Conservation (phyloP, 2,329 filamentous ascomycete species). For the Tolypocladium cylindrosporum region DNA sequence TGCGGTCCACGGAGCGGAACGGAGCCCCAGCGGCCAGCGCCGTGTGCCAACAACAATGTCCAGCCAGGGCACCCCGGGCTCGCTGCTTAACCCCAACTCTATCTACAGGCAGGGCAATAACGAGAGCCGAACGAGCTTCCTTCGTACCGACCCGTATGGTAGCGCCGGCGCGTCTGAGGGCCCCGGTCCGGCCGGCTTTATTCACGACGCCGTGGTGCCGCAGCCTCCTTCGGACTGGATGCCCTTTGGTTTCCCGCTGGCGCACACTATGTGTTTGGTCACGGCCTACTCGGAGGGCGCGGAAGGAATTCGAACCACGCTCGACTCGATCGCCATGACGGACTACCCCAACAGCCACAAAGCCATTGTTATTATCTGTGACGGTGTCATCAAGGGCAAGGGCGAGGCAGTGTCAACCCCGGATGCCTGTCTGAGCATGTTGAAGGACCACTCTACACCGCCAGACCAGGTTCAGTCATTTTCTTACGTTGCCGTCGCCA, state of each 20-base stretch:
- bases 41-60: slow-evolving; percentile 84
- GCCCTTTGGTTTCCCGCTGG: slow-evolving; percentile 89
- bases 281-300: slow-evolving; percentile 96
- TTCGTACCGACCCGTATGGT: slow-evolving; percentile 47
- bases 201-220: slow-evolving; percentile 90
- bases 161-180: slow-evolving; percentile 51
- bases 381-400: slow-evolving; percentile 94
- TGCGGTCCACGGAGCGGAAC: slow-evolving; percentile 73
- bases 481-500: slow-evolving; percentile 94
- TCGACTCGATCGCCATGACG: slow-evolving; percentile 93
- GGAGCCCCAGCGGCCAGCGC: slow-evolving; percentile 31
- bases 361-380: slow-evolving; percentile 89
- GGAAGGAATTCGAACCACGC: slow-evolving; percentile 81
- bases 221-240: slow-evolving; percentile 96
- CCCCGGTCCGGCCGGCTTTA: slow-evolving; percentile 82
- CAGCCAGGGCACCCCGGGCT: slow-evolving; percentile 68
- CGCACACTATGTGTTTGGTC: slow-evolving; percentile 87
- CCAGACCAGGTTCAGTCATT: slow-evolving; percentile 79
- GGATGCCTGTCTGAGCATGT: slow-evolving; percentile 84
- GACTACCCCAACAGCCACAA: slow-evolving; percentile 99
- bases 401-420: slow-evolving; percentile 82
- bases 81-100: slow-evolving; percentile 58
- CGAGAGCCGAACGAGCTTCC: slow-evolving; percentile 54
- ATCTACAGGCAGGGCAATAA: slow-evolving; percentile 64
- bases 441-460: slow-evolving; percentile 77